These are phyloP conservation scores for Coemansia sp. DNA, from an alignment of 192 early-diverging fungal species.

Conservation along the genomic window DNA sequence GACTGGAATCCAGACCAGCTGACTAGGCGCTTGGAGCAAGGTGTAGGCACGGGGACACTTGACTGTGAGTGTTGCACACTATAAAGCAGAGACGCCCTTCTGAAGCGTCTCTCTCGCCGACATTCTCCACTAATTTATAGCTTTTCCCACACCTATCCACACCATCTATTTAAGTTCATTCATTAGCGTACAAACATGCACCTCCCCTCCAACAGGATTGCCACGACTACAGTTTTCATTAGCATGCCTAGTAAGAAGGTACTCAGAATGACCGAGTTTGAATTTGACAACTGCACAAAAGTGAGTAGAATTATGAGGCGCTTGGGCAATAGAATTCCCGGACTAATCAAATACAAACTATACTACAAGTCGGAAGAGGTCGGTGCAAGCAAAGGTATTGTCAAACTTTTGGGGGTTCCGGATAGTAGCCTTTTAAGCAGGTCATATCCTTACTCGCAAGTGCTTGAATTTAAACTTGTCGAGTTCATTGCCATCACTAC, in stretches of 20 bases:
- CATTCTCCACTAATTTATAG: neutral
- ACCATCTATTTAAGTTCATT: neutral
- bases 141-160: neutral
- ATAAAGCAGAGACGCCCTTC: neutral
- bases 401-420: neutral
- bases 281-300: constrained; percentile 1
- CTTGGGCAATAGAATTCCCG: neutral
- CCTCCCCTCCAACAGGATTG: neutral
- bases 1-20: neutral
- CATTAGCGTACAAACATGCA: neutral
- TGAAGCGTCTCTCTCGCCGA: neutral
- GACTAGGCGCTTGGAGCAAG: neutral
- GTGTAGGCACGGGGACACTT: neutral
- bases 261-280: neutral
- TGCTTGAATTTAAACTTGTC: neutral
- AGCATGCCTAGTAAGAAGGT: neutral
- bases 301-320: neutral
- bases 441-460: neutral
- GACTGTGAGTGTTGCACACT: neutral
- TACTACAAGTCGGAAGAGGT: neutral
- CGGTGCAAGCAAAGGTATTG: neutral
- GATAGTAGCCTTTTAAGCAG: neutral
- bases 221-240: neutral
- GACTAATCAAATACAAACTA: neutral
- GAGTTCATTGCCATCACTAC: neutral